Evolutionary conservation across 2,329 filamentous ascomycete species (phyloP).

Genomic region (Cordyceps farinosa): DNA sequence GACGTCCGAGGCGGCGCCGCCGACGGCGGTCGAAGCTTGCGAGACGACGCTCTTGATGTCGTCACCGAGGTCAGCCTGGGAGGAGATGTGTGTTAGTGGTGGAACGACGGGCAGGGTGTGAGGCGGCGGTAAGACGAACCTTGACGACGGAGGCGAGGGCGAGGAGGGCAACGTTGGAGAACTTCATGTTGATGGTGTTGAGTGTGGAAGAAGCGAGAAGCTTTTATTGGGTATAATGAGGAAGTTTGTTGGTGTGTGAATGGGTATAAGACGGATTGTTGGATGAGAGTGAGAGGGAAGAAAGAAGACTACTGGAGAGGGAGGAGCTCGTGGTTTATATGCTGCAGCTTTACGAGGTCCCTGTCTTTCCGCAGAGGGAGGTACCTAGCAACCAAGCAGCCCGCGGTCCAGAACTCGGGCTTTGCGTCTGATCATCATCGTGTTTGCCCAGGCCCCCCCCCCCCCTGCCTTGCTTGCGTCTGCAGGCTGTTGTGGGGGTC

Average conservation of each 20-base stretch:
- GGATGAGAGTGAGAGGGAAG: not conserved
- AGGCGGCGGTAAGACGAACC: slow-evolving; percentile 22
- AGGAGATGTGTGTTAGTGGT: not conserved
- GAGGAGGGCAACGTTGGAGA: slow-evolving; percentile 31
- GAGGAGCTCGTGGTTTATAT: slow-evolving; percentile 11
- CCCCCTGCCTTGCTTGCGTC: too few species aligned
- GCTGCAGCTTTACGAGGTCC: not conserved
- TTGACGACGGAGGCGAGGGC: slow-evolving; percentile 31
- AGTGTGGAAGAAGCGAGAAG: slow-evolving; percentile 2
- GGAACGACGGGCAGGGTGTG: too few species aligned
- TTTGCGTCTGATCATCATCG: not conserved
- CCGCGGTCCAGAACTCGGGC: not conserved
- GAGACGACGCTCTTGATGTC: slow-evolving; percentile 19
- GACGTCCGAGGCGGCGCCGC: slow-evolving; percentile 15
- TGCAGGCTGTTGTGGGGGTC: too few species aligned
- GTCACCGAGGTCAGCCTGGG: slow-evolving; percentile 18
- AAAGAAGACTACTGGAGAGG: not conserved
- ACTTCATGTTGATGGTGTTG: slow-evolving; percentile 34
- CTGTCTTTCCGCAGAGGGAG: not conserved
- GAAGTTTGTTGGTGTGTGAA: not conserved
- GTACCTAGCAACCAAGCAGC: too few species aligned
- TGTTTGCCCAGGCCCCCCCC: too few species aligned
- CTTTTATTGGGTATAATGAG: slow-evolving; percentile 7
- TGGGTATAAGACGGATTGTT: not conserved
- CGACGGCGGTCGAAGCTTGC: slow-evolving; percentile 19